phyloP scores from a whole-genome alignment of 306 rosid genomes.

The Luffa acutangula region DNA sequence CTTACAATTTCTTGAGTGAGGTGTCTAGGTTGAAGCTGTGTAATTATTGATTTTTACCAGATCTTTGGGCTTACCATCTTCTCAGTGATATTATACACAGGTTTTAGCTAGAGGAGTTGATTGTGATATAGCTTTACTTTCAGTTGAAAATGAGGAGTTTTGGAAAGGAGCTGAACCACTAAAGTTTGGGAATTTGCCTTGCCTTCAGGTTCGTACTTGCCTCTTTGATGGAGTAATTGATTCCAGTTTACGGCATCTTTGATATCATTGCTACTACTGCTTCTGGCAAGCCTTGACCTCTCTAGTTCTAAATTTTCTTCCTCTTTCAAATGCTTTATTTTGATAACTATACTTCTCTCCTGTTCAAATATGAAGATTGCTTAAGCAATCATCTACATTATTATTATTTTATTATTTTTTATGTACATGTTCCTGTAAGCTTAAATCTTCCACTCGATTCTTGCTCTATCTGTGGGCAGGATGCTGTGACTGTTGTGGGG shows the following conservation, averaged over 20 bases:
- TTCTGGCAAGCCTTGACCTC: not conserved
- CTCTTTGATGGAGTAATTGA: not conserved
- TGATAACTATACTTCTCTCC: not conserved
- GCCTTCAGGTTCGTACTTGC: conserved; percentile 68
- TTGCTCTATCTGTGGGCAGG: conserved; percentile 40
- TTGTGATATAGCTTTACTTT: conserved; percentile 94
- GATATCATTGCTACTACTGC: not conserved
- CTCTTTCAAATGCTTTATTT: not conserved
- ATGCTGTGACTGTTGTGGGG: conserved; percentile 97
- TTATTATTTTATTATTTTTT: not conserved
- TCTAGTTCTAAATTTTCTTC: not conserved
- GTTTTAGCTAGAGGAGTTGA: conserved; percentile 91
- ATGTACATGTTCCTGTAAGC: conserved; percentile 9
- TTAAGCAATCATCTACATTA: not conserved
- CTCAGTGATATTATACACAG: conserved; percentile 42
- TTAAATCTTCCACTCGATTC: conserved; percentile 6
- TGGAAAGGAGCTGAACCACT: conserved; percentile 92
- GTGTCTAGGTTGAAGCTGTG: conserved; percentile 4
- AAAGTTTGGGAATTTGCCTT: conserved; percentile 72
- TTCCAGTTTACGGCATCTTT: not conserved
- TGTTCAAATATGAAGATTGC: not conserved
- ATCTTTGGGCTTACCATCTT: conserved; percentile 20
- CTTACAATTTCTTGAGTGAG: not conserved
- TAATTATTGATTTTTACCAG: not conserved
- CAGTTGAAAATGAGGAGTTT: conserved; percentile 83